Percentiles rank a stretch among this genome's conserved stretches.
These are phyloP conservation scores for Pseudogymnoascus sp. DNA, from an alignment of 2,329 filamentous ascomycete species.

Conservation along the genomic window DNA sequence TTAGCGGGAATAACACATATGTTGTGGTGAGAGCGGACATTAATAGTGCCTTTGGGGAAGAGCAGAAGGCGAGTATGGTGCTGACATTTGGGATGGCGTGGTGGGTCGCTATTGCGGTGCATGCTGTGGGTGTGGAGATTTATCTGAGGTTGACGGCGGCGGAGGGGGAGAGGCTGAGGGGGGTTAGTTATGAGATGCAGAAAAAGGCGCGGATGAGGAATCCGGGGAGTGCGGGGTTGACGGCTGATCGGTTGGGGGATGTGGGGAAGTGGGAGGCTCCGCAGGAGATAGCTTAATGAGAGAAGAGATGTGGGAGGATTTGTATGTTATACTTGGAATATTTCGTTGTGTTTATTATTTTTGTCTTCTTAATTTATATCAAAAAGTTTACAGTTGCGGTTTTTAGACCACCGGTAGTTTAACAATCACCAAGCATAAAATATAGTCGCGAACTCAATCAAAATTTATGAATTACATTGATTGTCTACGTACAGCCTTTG, in stretches of 20 bases:
- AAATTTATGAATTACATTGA: neutral
- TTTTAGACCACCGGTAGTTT: no score
- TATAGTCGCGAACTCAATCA: neutral
- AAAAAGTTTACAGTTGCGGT: no score
- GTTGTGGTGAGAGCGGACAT: conserved; percentile 29
- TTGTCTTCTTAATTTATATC: neutral
- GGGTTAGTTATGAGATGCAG: conserved; percentile 49
- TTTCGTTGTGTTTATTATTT: neutral
- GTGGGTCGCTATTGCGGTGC: conserved; percentile 46
- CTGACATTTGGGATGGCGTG: conserved; percentile 43
- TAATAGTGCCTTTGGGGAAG: conserved; percentile 15
- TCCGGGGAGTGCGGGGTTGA: conserved; percentile 41
- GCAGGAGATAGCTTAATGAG: neutral
- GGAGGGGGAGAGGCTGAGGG: conserved; percentile 45
- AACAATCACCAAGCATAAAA: no score
- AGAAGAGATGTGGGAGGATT: neutral
- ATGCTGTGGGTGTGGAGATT: conserved; percentile 41
- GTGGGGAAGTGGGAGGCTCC: conserved; percentile 14
- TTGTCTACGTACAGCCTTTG: neutral
- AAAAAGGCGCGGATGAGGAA: conserved; percentile 43
- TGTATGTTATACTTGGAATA: no score
- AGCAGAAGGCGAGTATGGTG: conserved; percentile 37
- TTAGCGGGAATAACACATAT: conserved; percentile 22
- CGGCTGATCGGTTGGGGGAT: conserved; percentile 35
- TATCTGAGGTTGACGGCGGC: conserved; percentile 45